phyloP scores from a whole-genome alignment of 768 basidiomycete genomes.

The Rhizopogon sp. region DNA sequence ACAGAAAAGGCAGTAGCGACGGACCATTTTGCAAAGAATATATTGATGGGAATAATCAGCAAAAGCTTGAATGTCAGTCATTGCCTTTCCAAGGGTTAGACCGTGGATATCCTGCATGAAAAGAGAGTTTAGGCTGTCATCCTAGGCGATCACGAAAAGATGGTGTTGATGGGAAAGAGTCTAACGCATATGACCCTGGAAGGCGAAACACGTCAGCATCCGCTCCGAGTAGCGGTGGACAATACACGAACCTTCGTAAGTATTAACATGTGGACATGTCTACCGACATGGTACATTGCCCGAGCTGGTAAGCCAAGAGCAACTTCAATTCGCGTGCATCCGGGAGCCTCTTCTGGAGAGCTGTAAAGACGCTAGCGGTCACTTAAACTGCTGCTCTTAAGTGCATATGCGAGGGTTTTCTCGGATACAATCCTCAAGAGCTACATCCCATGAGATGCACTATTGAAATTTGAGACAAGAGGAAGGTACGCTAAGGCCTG shows the following conservation, averaged over 20 bases:
- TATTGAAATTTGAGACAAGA: no score
- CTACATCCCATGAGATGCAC: slow-evolving; percentile 69
- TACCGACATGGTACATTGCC: slow-evolving; percentile 82
- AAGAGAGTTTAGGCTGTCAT: slow-evolving; percentile 2
- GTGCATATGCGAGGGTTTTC: slow-evolving; percentile 74
- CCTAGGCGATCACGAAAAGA: slow-evolving; percentile 5
- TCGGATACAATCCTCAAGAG: slow-evolving; percentile 45
- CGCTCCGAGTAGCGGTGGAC: neutral
- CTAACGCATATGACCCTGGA: slow-evolving; percentile 54
- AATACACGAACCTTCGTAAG: slow-evolving; percentile 71
- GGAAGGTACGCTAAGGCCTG: slow-evolving; percentile 62
- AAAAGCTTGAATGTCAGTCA: slow-evolving; percentile 88
- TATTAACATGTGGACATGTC: slow-evolving; percentile 96
- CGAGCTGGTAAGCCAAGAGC: no score
- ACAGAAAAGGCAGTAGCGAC: neutral
- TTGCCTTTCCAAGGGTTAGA: slow-evolving; percentile 90
- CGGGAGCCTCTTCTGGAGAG: no score
- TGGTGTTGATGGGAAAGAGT: slow-evolving; percentile 3
- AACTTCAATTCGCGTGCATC: no score
- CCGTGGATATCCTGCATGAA: slow-evolving; percentile 73
- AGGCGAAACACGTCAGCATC: slow-evolving; percentile 2
- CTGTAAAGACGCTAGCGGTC: no score
- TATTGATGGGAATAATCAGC: slow-evolving; percentile 37
- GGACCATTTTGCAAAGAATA: neutral
- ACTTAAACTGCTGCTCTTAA: slow-evolving; percentile 85